phyloP scores from a whole-genome alignment of 129 eudicot species.

The Gnaphalium uliginosum region DNA sequence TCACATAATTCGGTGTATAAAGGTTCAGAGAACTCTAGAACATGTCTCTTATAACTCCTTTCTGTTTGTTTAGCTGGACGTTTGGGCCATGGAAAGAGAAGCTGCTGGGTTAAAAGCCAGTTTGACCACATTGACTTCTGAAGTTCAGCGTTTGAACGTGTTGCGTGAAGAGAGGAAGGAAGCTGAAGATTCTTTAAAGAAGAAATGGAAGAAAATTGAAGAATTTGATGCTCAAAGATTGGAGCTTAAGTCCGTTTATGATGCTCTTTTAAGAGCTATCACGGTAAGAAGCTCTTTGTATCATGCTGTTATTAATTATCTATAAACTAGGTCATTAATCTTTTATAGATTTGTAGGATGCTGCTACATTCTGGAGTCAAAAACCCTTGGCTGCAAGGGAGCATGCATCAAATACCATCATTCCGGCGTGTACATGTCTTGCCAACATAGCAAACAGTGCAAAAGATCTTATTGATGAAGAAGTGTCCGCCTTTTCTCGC shows the following conservation, averaged over 20 bases:
- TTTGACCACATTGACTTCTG: conserved; percentile 70
- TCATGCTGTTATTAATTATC: conserved; percentile 5
- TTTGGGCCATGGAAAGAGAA: conserved; percentile 96
- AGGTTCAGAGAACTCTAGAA: not conserved
- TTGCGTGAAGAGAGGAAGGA: conserved; percentile 86
- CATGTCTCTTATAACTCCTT: not conserved
- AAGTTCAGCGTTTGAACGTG: conserved; percentile 72
- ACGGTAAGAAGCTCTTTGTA: conserved; percentile 34
- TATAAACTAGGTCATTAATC: not conserved
- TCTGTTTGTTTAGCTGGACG: conserved; percentile 63
- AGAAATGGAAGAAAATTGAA: conserved; percentile 93
- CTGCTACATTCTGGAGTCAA: conserved; percentile 85
- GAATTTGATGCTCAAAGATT: conserved; percentile 93
- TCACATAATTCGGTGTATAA: not conserved
- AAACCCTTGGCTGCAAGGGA: conserved; percentile 84
- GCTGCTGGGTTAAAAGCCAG: conserved; percentile 89
- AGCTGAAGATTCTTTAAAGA: conserved; percentile 81
- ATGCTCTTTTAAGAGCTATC: conserved; percentile 73
- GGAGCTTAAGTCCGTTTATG: conserved; percentile 75
- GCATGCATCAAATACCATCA: conserved; percentile 82
- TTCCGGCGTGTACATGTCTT: conserved; percentile 70
- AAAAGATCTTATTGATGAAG: conserved; percentile 74
- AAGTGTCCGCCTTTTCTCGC: conserved; percentile 68
- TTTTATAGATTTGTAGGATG: conserved; percentile 52
- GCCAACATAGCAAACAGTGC: conserved; percentile 53